Conservation (phyloP, 768 basidiomycete species). For the Tylopilus sp. region DNA sequence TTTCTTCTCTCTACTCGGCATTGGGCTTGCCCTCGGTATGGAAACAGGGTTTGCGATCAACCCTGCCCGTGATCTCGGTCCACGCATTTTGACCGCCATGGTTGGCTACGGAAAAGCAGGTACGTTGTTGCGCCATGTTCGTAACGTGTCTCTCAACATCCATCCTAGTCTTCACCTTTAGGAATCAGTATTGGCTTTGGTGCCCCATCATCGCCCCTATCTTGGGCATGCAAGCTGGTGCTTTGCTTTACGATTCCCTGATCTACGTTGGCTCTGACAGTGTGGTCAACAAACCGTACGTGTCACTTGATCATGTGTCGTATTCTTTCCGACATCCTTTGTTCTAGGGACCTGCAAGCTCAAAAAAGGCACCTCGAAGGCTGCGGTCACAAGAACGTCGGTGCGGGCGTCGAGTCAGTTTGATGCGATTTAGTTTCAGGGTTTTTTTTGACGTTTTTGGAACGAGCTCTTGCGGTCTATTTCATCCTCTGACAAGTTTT, state of each 20-base stretch:
- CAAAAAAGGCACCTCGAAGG: slow-evolving; percentile 16
- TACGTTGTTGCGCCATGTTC: slow-evolving; percentile 26
- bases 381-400: slow-evolving; percentile 1
- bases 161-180: slow-evolving; percentile 23
- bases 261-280: slow-evolving; percentile 56
- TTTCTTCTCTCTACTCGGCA: slow-evolving; percentile 57
- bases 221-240: slow-evolving; percentile 52
- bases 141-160: not conserved
- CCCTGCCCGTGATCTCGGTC: slow-evolving; percentile 71
- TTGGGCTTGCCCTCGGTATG: slow-evolving; percentile 57
- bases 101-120: slow-evolving; percentile 57
- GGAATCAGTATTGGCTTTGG: slow-evolving; percentile 74
- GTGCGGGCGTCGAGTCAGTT: slow-evolving; percentile 2
- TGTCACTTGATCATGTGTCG: not conserved
- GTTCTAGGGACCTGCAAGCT: slow-evolving; percentile 10
- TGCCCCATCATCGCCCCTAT: slow-evolving; percentile 59
- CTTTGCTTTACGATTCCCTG: slow-evolving; percentile 55
- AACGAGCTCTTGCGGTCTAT: not conserved
- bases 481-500: not conserved
- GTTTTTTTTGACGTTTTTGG: not conserved
- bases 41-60: slow-evolving; percentile 67
- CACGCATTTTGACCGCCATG: slow-evolving; percentile 65
- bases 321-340: not conserved
- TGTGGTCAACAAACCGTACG: slow-evolving; percentile 50
- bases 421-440: not conserved